These are phyloP conservation scores for Penicillium canariense DNA, from an alignment of 495 filamentous ascomycete species.

Conservation along the genomic window DNA sequence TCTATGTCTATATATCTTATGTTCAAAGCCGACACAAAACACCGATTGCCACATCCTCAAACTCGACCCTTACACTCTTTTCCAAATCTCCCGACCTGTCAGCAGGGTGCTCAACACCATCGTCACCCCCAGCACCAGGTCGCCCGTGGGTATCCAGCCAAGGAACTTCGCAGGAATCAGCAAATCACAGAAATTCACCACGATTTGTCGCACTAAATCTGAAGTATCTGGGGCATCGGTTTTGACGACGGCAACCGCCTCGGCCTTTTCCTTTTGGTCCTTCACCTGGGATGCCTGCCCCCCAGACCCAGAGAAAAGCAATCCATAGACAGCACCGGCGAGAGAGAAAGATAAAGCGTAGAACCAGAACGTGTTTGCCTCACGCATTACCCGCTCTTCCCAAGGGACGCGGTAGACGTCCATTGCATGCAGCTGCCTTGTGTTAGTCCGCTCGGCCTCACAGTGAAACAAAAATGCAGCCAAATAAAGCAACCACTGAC, in stretches of 20 bases:
- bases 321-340: slow-evolving; percentile 19
- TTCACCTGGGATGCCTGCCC: neutral
- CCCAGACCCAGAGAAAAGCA: slow-evolving; percentile 17
- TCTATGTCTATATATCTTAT: too few species aligned
- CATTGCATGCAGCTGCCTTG: slow-evolving; percentile 46
- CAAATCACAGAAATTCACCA: slow-evolving; percentile 57
- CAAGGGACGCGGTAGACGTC: slow-evolving; percentile 38
- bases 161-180: slow-evolving; percentile 52
- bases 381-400: slow-evolving; percentile 35
- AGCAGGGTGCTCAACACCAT: slow-evolving; percentile 59
- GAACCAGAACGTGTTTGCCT: slow-evolving; percentile 66
- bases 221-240: neutral
- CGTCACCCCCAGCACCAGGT: slow-evolving; percentile 45
- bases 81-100: slow-evolving; percentile 57
- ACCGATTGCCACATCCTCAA: too few species aligned
- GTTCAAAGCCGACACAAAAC: neutral
- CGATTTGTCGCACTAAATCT: slow-evolving; percentile 33
- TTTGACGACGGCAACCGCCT: neutral
- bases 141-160: slow-evolving; percentile 50
- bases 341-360: slow-evolving; percentile 48
- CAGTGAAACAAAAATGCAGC: neutral
- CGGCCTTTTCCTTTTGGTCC: slow-evolving; percentile 2
- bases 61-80: slow-evolving; percentile 6
- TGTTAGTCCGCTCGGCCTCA: neutral
- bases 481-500: slow-evolving; percentile 16